phyloP scores from a whole-genome alignment of 2,329 filamentous ascomycete species.

The Phaeosphaeria sp. region DNA sequence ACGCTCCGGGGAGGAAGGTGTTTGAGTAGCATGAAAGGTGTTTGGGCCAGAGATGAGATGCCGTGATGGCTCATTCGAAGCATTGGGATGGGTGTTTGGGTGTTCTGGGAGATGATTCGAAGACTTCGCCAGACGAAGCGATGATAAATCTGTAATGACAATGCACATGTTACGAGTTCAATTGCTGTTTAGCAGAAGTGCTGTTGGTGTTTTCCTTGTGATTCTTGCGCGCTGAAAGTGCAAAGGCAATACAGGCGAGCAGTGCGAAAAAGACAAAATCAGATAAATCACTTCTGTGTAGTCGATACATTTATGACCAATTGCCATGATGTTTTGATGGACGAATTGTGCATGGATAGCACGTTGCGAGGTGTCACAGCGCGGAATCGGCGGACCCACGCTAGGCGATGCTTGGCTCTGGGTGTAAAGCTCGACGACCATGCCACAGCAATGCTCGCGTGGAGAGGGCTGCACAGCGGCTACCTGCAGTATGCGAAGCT shows the following conservation, averaged over 20 bases:
- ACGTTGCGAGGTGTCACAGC: slow-evolving; percentile 11
- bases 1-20: no score
- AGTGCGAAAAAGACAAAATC: no score
- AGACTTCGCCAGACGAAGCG: no score
- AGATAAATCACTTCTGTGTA: no score
- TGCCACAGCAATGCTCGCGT: slow-evolving; percentile 27
- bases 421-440: slow-evolving; percentile 29
- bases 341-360: background rate
- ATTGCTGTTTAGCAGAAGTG: no score
- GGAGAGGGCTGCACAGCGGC: slow-evolving; percentile 33
- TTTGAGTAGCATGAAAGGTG: background rate
- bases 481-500: slow-evolving; percentile 27
- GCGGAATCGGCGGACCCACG: slow-evolving; percentile 16
- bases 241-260: no score
- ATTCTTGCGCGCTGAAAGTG: no score
- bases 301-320: background rate
- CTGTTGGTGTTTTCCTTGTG: no score
- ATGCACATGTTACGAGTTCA: no score
- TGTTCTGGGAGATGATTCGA: slow-evolving; percentile 8
- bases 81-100: slow-evolving; percentile 23
- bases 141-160: no score
- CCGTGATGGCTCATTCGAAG: slow-evolving; percentile 5
- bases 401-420: slow-evolving; percentile 24
- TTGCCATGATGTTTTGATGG: background rate
- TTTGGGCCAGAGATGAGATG: background rate